These are phyloP conservation scores for Dipteronia dyeriana DNA, from an alignment of 345 rosid genomes.

Conservation along the genomic window DNA sequence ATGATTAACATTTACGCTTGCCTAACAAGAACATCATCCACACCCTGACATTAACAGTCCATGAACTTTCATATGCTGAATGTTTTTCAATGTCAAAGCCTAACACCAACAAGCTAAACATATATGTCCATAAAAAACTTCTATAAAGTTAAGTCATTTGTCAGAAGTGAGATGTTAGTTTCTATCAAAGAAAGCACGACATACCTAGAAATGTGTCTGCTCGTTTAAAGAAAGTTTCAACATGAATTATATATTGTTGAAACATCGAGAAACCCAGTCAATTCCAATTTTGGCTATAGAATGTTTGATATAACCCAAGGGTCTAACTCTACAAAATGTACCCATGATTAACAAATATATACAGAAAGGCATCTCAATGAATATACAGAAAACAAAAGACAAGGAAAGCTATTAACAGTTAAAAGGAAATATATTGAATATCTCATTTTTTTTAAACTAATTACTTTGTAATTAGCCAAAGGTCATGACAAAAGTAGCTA, in stretches of 20 bases:
- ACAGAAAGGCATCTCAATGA: not conserved
- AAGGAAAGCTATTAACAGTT: not conserved
- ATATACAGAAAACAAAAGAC: not conserved
- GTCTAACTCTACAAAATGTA: constrained; percentile 97
- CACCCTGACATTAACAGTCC: too few species aligned
- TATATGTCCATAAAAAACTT: not conserved
- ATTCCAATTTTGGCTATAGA: constrained; percentile 80
- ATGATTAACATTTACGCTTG: too few species aligned
- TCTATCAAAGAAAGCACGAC: constrained; percentile 18
- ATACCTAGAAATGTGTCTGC: constrained; percentile 68
- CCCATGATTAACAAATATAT: constrained; percentile 41
- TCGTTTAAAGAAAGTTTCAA: constrained; percentile 64
- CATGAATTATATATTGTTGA: constrained; percentile 75
- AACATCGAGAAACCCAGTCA: constrained; percentile 82
- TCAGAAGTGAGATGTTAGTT: not conserved
- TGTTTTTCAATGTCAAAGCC: not conserved
- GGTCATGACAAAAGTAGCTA: too few species aligned
- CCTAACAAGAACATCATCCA: too few species aligned
- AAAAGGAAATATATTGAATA: too few species aligned
- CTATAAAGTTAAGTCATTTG: not conserved
- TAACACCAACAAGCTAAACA: not conserved
- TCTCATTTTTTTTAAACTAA: too few species aligned
- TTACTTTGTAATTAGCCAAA: too few species aligned
- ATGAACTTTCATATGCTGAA: too few species aligned
- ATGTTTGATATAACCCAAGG: constrained; percentile 91